A percentile compares a stretch with the other conserved stretches of the same genome.
Conservation (phyloP, 78 protist species). For the Dictyostelium capitatum region DNA sequence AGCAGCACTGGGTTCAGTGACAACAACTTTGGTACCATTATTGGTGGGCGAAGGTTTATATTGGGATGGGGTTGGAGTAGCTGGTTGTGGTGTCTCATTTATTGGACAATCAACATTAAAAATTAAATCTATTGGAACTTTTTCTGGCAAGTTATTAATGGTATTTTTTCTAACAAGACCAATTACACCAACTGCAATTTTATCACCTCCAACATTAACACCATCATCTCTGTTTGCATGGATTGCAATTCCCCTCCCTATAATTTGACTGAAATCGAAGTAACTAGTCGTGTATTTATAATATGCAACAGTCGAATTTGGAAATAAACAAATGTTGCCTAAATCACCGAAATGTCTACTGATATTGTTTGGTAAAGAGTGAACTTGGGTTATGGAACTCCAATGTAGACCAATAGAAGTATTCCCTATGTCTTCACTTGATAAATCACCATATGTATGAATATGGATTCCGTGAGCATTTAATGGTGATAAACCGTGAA, state of each 20-base stretch:
- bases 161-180: neutral
- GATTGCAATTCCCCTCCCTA: neutral
- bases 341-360: constrained; percentile 10
- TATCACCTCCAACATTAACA: constrained; percentile 2
- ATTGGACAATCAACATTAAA: too few relatives aligned
- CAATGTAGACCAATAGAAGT: neutral
- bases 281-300: neutral
- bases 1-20: too few relatives aligned
- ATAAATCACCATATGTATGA: constrained; percentile 6
- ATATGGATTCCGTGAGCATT: neutral
- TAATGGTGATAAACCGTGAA: neutral
- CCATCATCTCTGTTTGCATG: neutral
- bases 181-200: neutral
- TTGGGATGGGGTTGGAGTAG: too few relatives aligned
- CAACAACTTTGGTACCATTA: too few relatives aligned
- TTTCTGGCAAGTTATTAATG: neutral
- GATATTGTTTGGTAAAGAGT: neutral
- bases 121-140: neutral
- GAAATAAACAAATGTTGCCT: neutral
- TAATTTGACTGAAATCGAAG: neutral
- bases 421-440: neutral
- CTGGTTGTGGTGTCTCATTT: too few relatives aligned
- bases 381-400: neutral
- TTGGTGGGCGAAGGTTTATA: too few relatives aligned
- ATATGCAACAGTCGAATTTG: neutral